Base-by-base conservation (phyloP, 1,284 basidiomycete genomes). In the Prillingera fragicola region DNA sequence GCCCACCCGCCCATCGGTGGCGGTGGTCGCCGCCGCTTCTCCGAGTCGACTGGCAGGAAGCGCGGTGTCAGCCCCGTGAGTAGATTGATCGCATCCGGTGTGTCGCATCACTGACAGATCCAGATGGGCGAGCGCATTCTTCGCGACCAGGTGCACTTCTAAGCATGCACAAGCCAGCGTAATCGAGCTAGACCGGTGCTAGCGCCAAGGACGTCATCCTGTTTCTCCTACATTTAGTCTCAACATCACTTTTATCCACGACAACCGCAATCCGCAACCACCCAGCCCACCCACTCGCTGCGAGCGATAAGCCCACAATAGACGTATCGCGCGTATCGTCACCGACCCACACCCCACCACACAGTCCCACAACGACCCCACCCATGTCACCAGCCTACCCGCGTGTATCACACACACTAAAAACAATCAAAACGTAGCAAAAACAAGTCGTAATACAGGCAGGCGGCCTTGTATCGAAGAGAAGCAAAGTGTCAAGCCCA, bases 51-150 rank as follows among this genome's bases (percentile, higher is more conserved):
- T 12, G 56, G 36, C 3, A 61, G 55, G 54, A 61, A 61, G 50
- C 44, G 65, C 25, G 62, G 63, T 29, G 67, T 69, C 38, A 66
- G 63, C 38, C 67, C 67, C n/a, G 65, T 68, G 41, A 58, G 64
- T 63, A 5, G 13, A 21, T 10, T 13, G 27, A 26, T 21, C 25
- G 22, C 6, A 10, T 14, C 18, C 24, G 24, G 23, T 10, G 8
- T n/a, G n/a, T n/a, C n/a, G n/a, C n/a, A n/a, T 3, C 6, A 17
- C 48, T 52, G 41, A 46, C 43, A 37, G n/a, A 9, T 7, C 15
- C 38, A 68, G 64, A 69, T 67, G 67, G 65, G 65, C 33, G 67
- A 69, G 53, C 50, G 67, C 8, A 48, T 69, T 33, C 51, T 69
- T 7, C 58, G 67, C 18, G 67, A 69, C 52, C 65, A 67, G 40